Base-by-base conservation (phyloP, 1,284 basidiomycete genomes). In the Marasmius oreades region DNA sequence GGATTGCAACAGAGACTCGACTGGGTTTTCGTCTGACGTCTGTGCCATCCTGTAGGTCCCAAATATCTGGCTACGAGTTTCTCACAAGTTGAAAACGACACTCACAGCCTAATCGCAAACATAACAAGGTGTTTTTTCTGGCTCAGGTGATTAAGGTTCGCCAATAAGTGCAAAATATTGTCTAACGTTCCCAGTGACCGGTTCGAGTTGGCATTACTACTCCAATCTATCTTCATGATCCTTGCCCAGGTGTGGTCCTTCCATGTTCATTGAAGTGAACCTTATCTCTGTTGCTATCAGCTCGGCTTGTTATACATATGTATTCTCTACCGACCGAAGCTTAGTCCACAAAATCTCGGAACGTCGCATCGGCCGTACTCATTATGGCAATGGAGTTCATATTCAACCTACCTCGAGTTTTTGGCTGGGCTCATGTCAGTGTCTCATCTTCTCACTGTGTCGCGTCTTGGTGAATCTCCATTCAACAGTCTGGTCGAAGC, bases 111-210 rank as follows among this genome's bases (percentile, higher is more conserved):
- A 39, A 76, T 92, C 59, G 90, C 91, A 52, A 93, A 93, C 69
- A 89, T 93, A 55, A 86, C 86, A 20, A 77, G 90, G 65, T 92
- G 90, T 70, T 93, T 93, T 76, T 93, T 92, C 73, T 93, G 92
- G 92, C 71, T 94, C 50, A 91, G 91, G 68, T 78, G 53, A 23
- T 36, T 50, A 12, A 28, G 16, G 31, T 3, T 7, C 34, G 28
- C 33, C 14, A 51, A 23, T 39, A 4, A 33, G 12, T 55, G 34
- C n/a, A n/a, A 12, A 26, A 47, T 31, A 18, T 22, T 22, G 22
- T 12, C 22, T 44, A 4, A 37, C 20, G 12, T n/a, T 10, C 42
- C 20, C 58, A 80, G 77, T 43, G 78, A 86, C 52, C 86, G 70
- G 45, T 94, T 93, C 68, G 92, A 93, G 73, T 72, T 82, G 46